Base-by-base conservation (phyloP, 1,139 yeast species). In the Pichia sp. region DNA sequence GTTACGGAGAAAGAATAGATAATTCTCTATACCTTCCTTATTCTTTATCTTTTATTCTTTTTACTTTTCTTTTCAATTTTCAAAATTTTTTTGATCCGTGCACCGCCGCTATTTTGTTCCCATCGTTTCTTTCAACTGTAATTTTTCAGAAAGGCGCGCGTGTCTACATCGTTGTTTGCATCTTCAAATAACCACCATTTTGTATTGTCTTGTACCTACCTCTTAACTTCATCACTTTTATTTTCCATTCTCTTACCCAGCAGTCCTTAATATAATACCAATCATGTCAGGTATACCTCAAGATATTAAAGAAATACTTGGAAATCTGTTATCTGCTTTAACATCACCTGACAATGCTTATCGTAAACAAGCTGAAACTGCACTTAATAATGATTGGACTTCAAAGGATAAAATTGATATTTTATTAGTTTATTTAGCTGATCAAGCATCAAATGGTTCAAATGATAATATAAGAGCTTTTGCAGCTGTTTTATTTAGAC, bases 401-500 rank as follows among this genome's bases (percentile, higher is more conserved):
- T 71, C 68, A 28, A 66, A 69, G 33, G 76, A 72, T 18, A 77
- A 73, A 47, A 79, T 84, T 31, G 88, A 81, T 53, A 62, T 80
- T 50, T 67, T 91, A 40, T 69, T 91, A 47, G 69, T 81, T 1
- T 93, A 86, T 49, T 71, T 91, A 42, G 91, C 96, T 2, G 86
- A 84, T 56, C 93, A 83, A 55, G 79, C 95, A 2, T 69, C 79
- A 17, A 61, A 62, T 12, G 82, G 88, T 12, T 68, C 71, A 4
- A 67, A 68, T 43, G 82, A 77, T 39, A 67, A 70, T 21, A 65
- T 71, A 34, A 65, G 74, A 47, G 72, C 88, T 0, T 84, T 85
- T 58, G 68, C 89, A 15, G 95, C 97, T 2, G 96, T 91, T 25
- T 66, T 91, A 48, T 85, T 91, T 59, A 75, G 98, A 62, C 77